phyloP scores from a whole-genome alignment of 2,329 filamentous ascomycete genomes.

The Davidsoniella neocaledoniae region DNA sequence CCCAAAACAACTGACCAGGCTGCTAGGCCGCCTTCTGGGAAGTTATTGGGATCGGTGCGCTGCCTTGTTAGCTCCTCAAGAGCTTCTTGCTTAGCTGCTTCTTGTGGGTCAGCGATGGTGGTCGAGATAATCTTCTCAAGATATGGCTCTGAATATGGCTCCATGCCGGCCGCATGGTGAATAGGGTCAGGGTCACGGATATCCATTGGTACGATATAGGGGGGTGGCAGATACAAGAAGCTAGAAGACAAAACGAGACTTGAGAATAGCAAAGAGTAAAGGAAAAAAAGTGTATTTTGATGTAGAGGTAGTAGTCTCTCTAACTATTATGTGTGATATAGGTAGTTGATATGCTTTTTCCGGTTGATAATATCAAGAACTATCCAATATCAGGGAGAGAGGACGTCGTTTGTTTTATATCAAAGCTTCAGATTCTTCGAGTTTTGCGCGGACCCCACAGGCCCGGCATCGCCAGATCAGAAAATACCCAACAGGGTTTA shows the following conservation, averaged over 20 bases:
- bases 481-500: too few species aligned
- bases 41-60: constrained; percentile 10
- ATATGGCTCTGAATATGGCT: constrained; percentile 6
- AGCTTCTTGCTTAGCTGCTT: constrained; percentile 1
- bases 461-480: too few species aligned
- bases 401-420: too few species aligned
- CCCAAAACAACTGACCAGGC: constrained; percentile 69
- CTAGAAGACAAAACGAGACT: not conserved
- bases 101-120: not conserved
- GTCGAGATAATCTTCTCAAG: not conserved
- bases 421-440: too few species aligned
- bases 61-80: constrained; percentile 10
- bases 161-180: constrained; percentile 1
- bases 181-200: constrained; percentile 8
- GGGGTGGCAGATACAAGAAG: not conserved
- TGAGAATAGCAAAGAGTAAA: too few species aligned
- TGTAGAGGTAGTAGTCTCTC: not conserved
- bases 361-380: not conserved
- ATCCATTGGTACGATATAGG: not conserved
- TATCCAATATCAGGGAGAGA: too few species aligned
- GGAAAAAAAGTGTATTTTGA: not conserved
- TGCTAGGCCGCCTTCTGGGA: constrained; percentile 46
- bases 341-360: not conserved
- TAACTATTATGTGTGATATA: not conserved
- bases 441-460: too few species aligned